Evolutionary conservation across 371 early-diverging fungal species (phyloP), one percentile per base, ranked within the genome.

Genomic region (Phascolomyces articulosus): DNA sequence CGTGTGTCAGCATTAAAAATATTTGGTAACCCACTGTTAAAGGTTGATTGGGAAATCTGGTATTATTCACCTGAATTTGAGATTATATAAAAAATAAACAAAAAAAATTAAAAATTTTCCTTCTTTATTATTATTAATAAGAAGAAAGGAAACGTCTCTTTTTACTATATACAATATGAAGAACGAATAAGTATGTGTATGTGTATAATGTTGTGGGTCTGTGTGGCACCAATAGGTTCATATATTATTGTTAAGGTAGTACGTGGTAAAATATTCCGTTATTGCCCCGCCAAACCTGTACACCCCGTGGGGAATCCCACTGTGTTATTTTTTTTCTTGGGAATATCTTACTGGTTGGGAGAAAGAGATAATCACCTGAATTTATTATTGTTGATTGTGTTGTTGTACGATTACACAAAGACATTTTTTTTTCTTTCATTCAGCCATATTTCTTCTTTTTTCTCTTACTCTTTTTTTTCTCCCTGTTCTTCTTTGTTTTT

Each of bases 11-110:
- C 69, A 29, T 54, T 69, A 20, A 64, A 63, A n/a, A 65, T 69
- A 4, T 69, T 61, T 58, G 69, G 69, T 16, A 21, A 69, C 49
- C 61, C 69, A 26, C 27, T 41, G 27, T 20, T 24, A 20, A 7
- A 54, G 16, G 23, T 40, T 4, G 69, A 69, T 58, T 69, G 69
- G 69, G 69, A 69, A 48, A 58, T 47, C 23, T 69, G 69, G 68
- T 53, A 44, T n/a, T n/a, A n/a, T 8, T 64, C 68, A 0, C 55
- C 40, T 26, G 58, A 55, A 54, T 68, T 68, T 40, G 51, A 51
- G 3, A 24, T 51, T 10, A 7, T 51, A 44, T 18, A 6, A 44
- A 44, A 13, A 44, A 7, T 13, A 13, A 44, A 44, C 16, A 44
- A 44, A 18, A n/a, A 44, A 18, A 44, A 18, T 44, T n/a, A n/a